Evolutionary conservation across 176 grass and related monocot genomes (phyloP).

Genomic region (Tillandsia leiboldiana): DNA sequence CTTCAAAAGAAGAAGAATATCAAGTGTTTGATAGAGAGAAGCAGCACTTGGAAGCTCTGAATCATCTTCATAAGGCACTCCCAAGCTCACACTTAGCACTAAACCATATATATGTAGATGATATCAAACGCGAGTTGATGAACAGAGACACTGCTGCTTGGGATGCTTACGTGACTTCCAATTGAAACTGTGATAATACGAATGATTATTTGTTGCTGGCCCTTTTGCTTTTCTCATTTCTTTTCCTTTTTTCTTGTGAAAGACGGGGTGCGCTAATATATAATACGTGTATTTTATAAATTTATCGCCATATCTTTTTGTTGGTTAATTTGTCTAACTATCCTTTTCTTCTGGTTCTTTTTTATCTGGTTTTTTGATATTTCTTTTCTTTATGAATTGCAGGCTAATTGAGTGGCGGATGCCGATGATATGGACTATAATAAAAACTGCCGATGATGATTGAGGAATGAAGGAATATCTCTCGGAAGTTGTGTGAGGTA

Average conservation of each 20-base stretch:
- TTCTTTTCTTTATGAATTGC: constrained; percentile 15
- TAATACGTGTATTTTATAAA: no score
- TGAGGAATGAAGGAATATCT: constrained; percentile 19
- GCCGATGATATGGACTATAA: not conserved
- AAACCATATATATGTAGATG: no score
- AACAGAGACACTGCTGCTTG: no score
- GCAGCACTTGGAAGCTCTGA: not conserved
- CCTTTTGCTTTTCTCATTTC: not conserved
- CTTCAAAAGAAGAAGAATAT: no score
- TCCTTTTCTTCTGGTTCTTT: not conserved
- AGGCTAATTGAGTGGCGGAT: constrained; percentile 11
- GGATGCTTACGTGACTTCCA: no score
- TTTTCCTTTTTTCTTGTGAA: not conserved
- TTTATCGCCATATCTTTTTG: no score
- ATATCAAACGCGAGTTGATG: no score
- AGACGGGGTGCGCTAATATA: no score
- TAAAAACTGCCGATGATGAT: constrained; percentile 8
- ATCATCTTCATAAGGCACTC: not conserved
- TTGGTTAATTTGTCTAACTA: no score
- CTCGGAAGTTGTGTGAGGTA: constrained; percentile 36
- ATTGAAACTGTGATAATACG: no score
- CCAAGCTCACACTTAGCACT: no score
- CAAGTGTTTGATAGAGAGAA: not conserved
- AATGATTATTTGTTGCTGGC: no score
- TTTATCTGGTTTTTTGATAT: constrained; percentile 3